phyloP scores from a whole-genome alignment of 345 rosid species.

The Lumnitzera littorea region DNA sequence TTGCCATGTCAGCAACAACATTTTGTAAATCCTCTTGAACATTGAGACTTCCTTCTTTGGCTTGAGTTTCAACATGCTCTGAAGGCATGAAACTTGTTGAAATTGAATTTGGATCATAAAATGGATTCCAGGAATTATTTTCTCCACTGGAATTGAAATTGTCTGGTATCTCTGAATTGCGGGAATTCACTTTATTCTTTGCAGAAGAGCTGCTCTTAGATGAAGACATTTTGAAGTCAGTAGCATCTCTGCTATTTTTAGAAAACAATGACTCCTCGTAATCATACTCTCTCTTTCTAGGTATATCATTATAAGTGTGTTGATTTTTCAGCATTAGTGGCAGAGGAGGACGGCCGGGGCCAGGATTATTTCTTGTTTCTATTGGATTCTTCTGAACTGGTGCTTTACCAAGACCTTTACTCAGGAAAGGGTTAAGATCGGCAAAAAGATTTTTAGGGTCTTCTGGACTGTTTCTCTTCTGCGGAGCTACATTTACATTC shows the following conservation, averaged over 20 bases:
- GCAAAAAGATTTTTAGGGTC: constrained; percentile 78
- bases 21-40: constrained; percentile 29
- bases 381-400: constrained; percentile 42
- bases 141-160: constrained; percentile 34
- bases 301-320: constrained; percentile 72
- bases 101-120: constrained; percentile 26
- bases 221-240: constrained; percentile 44
- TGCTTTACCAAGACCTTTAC: constrained; percentile 68
- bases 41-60: constrained; percentile 27
- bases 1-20: constrained; percentile 15
- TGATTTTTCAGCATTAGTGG: constrained; percentile 85
- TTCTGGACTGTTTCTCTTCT: constrained; percentile 53
- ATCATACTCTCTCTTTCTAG: constrained; percentile 64
- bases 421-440: constrained; percentile 92
- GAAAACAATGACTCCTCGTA: constrained; percentile 63
- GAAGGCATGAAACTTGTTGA: constrained; percentile 30
- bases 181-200: constrained; percentile 34
- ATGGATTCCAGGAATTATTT: constrained; percentile 30
- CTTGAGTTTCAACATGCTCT: constrained; percentile 26
- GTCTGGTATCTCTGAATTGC: constrained; percentile 29
- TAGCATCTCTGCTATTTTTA: constrained; percentile 63
- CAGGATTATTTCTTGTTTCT: constrained; percentile 45
- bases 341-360: constrained; percentile 60
- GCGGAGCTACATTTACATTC: constrained; percentile 68
- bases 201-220: constrained; percentile 37